Base-by-base conservation (phyloP, 768 basidiomycete genomes). In the Kwoniella europaea region DNA sequence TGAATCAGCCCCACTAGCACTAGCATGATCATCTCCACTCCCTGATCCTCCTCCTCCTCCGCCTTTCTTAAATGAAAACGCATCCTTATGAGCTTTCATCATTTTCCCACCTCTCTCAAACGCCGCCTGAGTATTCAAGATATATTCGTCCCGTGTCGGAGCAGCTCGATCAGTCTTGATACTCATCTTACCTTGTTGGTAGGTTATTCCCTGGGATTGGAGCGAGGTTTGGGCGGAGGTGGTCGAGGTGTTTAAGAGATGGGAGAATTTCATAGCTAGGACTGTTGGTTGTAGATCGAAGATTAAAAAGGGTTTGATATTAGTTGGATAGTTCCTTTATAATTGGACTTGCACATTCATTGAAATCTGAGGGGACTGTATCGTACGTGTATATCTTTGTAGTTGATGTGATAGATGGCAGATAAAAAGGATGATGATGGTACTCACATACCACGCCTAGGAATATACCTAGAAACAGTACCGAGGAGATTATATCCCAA, bases 371-470 rank as follows among this genome's bases (percentile, higher is more conserved):
- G 1, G 46, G 18, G 12, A 50, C 35, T 35, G 46, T 15, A 50
- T 50, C 46, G 13, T 3, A 50, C 4, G 0, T 15, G 46, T 50
- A 50, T 50, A 50, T 15, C 46, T 15, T 1, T 50, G 7, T 35
- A 35, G 35, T 6, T 52, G 4, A 52, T 52, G 15, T 15, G 50
- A 52, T 52, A 20, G 2, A 24, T 55, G 10, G 18, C 12, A 16
- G 15, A 9, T 16, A 46, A 27, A 13, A 66, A 57, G 24, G 64
- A 66, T 35, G 27, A 27, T 27, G 27, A 29, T 24, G 10, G 46
- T 12, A 79, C 79, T 72, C 59, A 80, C 79, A 80, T 20, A 77
- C 77, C 16, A 73, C 71, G 27, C 70, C 79, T 16, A 80, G 71
- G 65, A 78, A 78, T 57, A 77, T 68, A 24, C 72, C 65, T 13